Evolutionary conservation across 169 alveolate genomes (phyloP).

Genomic region (Cryptosporidium tyzzeri): DNA sequence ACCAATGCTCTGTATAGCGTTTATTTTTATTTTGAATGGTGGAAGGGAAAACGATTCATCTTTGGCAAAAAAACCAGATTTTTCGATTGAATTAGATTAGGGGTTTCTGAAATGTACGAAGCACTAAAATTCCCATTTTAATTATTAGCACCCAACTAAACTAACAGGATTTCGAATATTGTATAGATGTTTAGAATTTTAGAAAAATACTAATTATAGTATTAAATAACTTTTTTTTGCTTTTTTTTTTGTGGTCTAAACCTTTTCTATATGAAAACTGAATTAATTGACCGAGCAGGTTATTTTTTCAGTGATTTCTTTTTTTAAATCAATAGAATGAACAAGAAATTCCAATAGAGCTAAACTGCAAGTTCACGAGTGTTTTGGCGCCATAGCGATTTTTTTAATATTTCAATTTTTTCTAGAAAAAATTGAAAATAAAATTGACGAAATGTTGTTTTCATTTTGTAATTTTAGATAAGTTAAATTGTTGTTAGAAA

Average conservation of each 20-base stretch:
- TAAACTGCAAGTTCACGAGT: background rate
- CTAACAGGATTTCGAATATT: too few relatives aligned
- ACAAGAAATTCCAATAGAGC: background rate
- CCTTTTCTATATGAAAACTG: background rate
- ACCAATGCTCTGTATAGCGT: conserved; percentile 49
- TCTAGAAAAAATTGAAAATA: too few relatives aligned
- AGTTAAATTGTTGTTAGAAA: too few relatives aligned
- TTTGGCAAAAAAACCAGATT: conserved; percentile 49
- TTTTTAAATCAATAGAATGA: too few relatives aligned
- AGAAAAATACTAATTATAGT: background rate
- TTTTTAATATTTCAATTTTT: too few relatives aligned
- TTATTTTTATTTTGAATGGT: conserved; percentile 44
- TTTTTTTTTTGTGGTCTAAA: background rate
- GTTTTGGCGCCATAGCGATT: background rate
- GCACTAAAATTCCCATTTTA: background rate
- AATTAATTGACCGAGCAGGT: background rate
- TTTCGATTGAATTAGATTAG: conserved; percentile 55
- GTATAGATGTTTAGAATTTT: too few relatives aligned
- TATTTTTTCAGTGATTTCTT: too few relatives aligned
- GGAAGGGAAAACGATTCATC: conserved; percentile 50
- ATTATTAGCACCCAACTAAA: too few relatives aligned
- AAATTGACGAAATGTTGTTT: too few relatives aligned
- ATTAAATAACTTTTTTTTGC: too few relatives aligned
- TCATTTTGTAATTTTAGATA: too few relatives aligned
- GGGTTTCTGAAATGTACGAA: background rate